Evolutionary conservation across 176 grass and related monocot species (phyloP).

Genomic region (Avena sativa): DNA sequence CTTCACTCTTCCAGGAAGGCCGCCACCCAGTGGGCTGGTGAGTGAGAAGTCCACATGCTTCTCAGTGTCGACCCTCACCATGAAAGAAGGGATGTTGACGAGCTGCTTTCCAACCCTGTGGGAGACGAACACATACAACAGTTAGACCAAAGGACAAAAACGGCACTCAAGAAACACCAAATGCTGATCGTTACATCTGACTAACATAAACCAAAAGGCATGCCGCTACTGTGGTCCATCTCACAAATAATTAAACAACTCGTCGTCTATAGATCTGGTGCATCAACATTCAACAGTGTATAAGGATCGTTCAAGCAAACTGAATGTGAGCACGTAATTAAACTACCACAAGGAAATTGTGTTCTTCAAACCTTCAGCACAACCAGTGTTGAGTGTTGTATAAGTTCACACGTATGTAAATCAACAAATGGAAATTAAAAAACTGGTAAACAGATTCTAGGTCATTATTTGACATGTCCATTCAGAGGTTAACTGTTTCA

Average conservation of each 20-base stretch:
- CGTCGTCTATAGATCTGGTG: background rate
- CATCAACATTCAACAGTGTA: background rate
- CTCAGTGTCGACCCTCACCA: constrained; percentile 80
- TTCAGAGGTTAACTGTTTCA: background rate
- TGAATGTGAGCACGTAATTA: background rate
- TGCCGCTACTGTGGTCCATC: background rate
- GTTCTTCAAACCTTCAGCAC: background rate
- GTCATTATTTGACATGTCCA: background rate
- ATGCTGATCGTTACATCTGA: background rate
- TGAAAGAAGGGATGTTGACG: constrained; percentile 76
- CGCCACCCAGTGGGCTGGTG: constrained; percentile 57
- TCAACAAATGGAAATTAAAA: background rate
- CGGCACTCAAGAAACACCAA: background rate
- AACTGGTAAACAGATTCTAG: too few relatives aligned
- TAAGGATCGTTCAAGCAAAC: background rate
- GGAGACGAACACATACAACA: background rate
- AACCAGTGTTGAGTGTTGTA: background rate
- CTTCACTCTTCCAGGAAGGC: constrained; percentile 70
- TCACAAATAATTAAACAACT: background rate
- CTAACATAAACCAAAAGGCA: background rate
- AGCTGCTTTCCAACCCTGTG: constrained; percentile 68
- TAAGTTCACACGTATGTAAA: background rate
- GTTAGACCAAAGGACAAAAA: background rate
- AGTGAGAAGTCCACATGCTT: constrained; percentile 56
- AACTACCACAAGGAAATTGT: background rate